Base-by-base conservation (phyloP, 352 stramenopile genomes). In the Blastocystis sp. region DNA sequence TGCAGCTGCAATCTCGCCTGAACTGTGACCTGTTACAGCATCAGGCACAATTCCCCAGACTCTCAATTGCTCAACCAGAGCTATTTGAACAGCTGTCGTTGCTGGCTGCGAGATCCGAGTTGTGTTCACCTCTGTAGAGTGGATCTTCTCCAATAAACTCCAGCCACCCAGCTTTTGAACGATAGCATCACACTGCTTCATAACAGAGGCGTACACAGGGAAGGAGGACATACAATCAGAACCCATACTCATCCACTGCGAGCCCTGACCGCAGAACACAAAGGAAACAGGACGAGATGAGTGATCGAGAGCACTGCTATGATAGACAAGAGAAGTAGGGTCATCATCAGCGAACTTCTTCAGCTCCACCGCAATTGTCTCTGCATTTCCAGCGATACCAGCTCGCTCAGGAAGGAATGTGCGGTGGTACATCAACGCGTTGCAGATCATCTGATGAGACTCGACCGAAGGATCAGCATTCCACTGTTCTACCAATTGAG, bases 81-180 rank as follows among this genome's bases (percentile, higher is more conserved):
- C 82, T 20, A 90, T 30, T 34, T 90, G 82, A 66, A 90, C 73
- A 53, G 82, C 82, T 9, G 82, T 90, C 20, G 82, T 90, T 4
- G 66, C 66, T 0, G 82, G 82, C 54, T 90, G 82, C 20, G 70
- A 88, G n/a, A 90, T 50, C 13, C 66, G 69, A 11, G 82, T 89
- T 1, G 37, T 47, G 37, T 89, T 89, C 41, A 78, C 78, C 37
- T 89, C 66, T 2, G 62, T 45, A 53, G 20, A 47, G 66, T 66
- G 9, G 18, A 89, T 89, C n/a, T 45, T 78, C 6, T 24, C 78
- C 34, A 89, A 47, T 24, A 89, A 30, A 39, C 69, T 50, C 66
- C 66, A 79, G 3, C 78, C 78, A 8, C 63, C 63, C 53, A 89
- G 53, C 30, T 76, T 55, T 30, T 78, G 55, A 18, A 89, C 66